Base-by-base conservation (phyloP, 352 stramenopile species). In the Globisporangium echinulatum region DNA sequence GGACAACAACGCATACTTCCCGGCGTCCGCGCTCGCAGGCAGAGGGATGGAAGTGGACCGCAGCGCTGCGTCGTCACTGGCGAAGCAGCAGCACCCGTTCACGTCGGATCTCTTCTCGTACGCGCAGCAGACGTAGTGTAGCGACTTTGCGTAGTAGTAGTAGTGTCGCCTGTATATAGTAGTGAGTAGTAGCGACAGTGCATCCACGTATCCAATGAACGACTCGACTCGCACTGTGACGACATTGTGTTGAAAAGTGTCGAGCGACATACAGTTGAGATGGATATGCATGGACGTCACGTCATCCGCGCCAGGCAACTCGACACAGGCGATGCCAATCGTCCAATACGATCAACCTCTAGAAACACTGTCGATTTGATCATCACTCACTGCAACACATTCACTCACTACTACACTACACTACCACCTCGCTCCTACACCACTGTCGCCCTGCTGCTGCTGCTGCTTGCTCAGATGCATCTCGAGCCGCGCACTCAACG, bases 401-500 rank as follows among this genome's bases (percentile, higher is more conserved):
- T 4, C 7, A 46, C 40, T 46, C 40, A 46, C 40, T 46, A 46
- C 10, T 53, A 19, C 17, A 19, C 17, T 19, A 19, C 17, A 19
- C 17, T 19, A 19, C 17, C 17, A 19, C 17, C 17, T 19, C 17
- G 17, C 0, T 19, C 17, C 17, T 5, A 19, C 51, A 50, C 37
- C 54, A 59, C 37, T 13, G 17, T 10, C 36, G 36, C 19, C 14
- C 40, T 46, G 17, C 48, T 46, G 58, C 15, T 46, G 58, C 15
- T 87, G 67, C 63, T 88, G 85, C 68, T 89, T 92, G 52, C 85
- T 68, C 47, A 61, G 13, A n/a, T 61, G 56, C 37, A 37, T 39
- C 46, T 92, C 79, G 54, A 94, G 66, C 49, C 79, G 85, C 51
- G 67, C 74, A 15, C 62, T 92, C 51, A 99, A 77, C 59, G 75